Evolutionary conservation across 208 protist species (phyloP).

Genomic region (Acanthamoeba culbertsoni): DNA sequence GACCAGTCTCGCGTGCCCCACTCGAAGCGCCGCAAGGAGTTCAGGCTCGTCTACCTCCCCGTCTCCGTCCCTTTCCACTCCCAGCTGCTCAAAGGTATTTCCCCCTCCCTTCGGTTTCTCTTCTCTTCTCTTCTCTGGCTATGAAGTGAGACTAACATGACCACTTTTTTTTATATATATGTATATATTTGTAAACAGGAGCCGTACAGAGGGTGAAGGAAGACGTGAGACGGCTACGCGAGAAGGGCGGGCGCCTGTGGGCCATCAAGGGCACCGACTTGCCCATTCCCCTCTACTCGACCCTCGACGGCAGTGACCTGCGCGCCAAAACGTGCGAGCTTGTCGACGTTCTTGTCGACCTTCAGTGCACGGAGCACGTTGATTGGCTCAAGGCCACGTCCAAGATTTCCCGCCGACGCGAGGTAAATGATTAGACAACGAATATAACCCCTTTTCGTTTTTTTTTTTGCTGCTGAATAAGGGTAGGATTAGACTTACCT

Average conservation of each 20-base stretch:
- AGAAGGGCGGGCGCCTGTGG: constrained; percentile 43
- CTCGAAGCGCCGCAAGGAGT: constrained; percentile 76
- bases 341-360: background rate
- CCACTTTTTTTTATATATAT: too few species aligned
- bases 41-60: constrained; percentile 77
- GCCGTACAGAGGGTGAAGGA: constrained; percentile 34
- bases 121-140: constrained; percentile 14
- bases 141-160: too few species aligned
- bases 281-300: constrained; percentile 74
- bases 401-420: constrained; percentile 37
- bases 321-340: background rate
- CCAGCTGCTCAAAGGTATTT: constrained; percentile 55
- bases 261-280: constrained; percentile 60
- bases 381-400: constrained; percentile 60
- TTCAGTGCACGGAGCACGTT: constrained; percentile 15
- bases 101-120: background rate
- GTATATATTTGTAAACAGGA: too few species aligned
- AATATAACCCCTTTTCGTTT: too few species aligned
- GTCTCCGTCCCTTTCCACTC: constrained; percentile 83
- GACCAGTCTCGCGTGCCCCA: constrained; percentile 78
- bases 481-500: too few species aligned
- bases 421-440: too few species aligned
- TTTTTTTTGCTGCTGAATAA: too few species aligned
- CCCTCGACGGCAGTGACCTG: constrained; percentile 70
- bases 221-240: constrained; percentile 62